Evolutionary conservation across 169 alveolate genomes (phyloP), one percentile per base, ranked within the genome.

Genomic region (Miamiensis avidus): DNA sequence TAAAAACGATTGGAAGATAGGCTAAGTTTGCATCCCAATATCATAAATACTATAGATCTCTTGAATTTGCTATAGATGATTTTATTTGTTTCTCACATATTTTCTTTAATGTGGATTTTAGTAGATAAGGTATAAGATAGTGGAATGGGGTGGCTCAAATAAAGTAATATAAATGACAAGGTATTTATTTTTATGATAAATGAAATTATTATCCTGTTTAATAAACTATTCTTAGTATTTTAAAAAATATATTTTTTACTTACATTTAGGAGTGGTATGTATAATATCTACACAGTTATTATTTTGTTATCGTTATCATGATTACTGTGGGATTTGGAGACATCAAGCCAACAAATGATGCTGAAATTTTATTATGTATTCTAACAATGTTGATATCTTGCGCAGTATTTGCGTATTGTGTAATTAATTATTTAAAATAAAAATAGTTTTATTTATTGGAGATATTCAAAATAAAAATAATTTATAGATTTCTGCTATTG

Each of bases 251-350:
- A n/a, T n/a, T n/a, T n/a, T n/a, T n/a, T n/a, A n/a, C n/a, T n/a
- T n/a, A n/a, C n/a, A 11, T 49, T 11, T 49, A 49, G 69, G 74
- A 85, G 26, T 85, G 89, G 89, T 29, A 28, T n/a, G 33, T 72
- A 75, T 75, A 90, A 49, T 86, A 87, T 82, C 29, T 88, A 31
- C 27, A 90, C 74, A 81, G 91, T n/a, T 79, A 86, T 33, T 93
- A 89, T 84, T 72, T 84, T 30, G 87, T 88, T 29, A 91, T 91
- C 0, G 78, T 91, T 0, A 93, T 95, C 0, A 93, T 93, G 91
- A 91, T 94, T 0, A 93, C 96, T 0, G 96, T 93, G 1, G 96
- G 96, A n/a, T 93, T 75, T 88, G 96, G 96, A n/a, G 96, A 93
- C 78, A 82, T 91, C 32, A 85, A 82, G 25, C 95, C 96, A 25